Evolutionary conservation across 352 stramenopile species (phyloP), one percentile per base, ranked within the genome.

Genomic region (Pelagophyceae sp.): DNA sequence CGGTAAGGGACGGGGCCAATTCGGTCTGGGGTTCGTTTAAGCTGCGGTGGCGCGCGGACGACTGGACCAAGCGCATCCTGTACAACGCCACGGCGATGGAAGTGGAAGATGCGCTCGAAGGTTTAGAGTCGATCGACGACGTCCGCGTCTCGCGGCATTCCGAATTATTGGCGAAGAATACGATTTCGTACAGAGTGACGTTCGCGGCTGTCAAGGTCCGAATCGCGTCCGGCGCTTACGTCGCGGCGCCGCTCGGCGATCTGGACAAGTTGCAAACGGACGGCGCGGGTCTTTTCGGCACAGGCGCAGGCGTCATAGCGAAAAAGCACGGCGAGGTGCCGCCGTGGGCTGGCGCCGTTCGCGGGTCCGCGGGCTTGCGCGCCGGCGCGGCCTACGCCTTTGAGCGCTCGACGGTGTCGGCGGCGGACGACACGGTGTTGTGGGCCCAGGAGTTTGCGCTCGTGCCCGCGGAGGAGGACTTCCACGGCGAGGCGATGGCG

Each of bases 141-240:
- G 84, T 88, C 45, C 61, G 74, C 29, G 82, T 88, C 27, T 80
- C 75, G 19, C 71, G 79, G 45, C 65, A 78, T 63, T 75, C 51
- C n/a, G 69, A 75, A 27, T 82, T 85, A 74, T 63, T 77, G 67
- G 75, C 76, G 31, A 77, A 81, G 69, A 79, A 72, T 40, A 74
- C 79, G 38, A 81, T 79, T 37, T 81, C 80, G 27, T 88, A 81
- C 78, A 80, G 75, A 23, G 84, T 88, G 27, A 84, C 81, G 35
- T 88, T 87, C 75, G 3, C 82, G 20, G 84, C 80, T 1, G 78
- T 87, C n/a, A 85, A 86, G 60, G 81, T 79, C 37, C 72, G 80
- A 38, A 84, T 78, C 11, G 71, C 83, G 27, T 86, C 83, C 67
- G 83, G 81, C 33, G 85, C 80, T 80, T 72, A 83, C 50, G 65